Base-by-base conservation (phyloP, 257 asterid genomes). In the Jacaranda mimosifolia region DNA sequence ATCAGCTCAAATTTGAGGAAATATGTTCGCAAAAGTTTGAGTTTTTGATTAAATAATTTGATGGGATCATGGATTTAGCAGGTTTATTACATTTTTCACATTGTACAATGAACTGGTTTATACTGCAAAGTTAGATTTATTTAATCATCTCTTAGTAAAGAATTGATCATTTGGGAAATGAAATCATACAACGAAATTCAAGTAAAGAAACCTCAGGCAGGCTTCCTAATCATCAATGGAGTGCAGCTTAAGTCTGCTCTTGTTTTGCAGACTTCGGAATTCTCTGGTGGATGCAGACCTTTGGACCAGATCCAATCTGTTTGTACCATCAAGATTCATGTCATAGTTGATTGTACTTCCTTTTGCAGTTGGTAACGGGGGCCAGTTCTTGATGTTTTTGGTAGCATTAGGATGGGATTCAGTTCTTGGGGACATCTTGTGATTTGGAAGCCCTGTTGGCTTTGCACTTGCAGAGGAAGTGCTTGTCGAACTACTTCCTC, bases 271-370 rank as follows among this genome's bases (percentile, higher is more conserved):
- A 52, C 79, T 80, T 69, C 85, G 70, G 60, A 78, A 81, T 48
- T 86, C 91, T 83, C 89, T 83, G 11, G 86, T 83, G 39, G 97
- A 92, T 32, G 83, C 81, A 38, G 93, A 87, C 73, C 93, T 87
- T 73, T 80, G 92, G 7, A 82, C 87, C 53, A 52, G 73, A 79
- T 78, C 80, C 77, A 74, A 62, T 76, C 84, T 85, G 79, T 68
- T 73, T 58, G 70, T 15, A 5, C 85, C 76, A 46, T 77, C 83
- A 19, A 13, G 72, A 14, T 77, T 76, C 55, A 39, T 69, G 67
- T 72, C 55, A 72, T 75, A 66, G 81, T 64, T 75, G 14, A 71
- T 40, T 21, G 74, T 62, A 74, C 58, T 80, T 36, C 80, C 77
- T 78, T 46, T 73, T 3, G 32, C 32, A 26, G 32, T 26, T 26